A percentile compares a stretch with the other conserved stretches of the same genome.
Conservation (phyloP, 1,139 yeast species). For the Suhomyces bribrorum region DNA sequence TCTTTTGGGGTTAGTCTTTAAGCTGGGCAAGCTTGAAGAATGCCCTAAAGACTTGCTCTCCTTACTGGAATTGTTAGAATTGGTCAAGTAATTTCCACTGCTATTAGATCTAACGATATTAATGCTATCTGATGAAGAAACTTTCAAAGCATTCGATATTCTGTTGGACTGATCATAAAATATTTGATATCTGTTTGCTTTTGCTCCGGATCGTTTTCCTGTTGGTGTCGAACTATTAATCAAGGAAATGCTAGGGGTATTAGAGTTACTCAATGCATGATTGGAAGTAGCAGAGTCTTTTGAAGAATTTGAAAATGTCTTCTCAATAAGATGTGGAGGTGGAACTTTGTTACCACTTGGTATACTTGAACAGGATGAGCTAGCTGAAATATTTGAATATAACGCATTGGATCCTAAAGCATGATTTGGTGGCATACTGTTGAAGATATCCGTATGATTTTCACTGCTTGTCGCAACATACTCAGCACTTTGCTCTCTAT, state of each 20-base stretch:
- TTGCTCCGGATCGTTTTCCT: constrained; percentile 44
- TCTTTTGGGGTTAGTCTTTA: constrained; percentile 25
- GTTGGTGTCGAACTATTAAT: constrained; percentile 27
- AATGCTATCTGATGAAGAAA: constrained; percentile 47
- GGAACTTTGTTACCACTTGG: constrained; percentile 19
- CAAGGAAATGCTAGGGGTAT: constrained; percentile 8
- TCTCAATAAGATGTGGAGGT: constrained; percentile 29
- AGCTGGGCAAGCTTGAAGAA: constrained; percentile 43
- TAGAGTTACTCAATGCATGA: constrained; percentile 10
- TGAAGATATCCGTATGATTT: constrained; percentile 17
- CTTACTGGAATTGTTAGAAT: constrained; percentile 9
- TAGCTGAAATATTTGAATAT: constrained; percentile 35
- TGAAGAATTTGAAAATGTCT: constrained; percentile 37
- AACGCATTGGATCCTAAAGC: constrained; percentile 20
- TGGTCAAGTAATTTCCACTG: constrained; percentile 15
- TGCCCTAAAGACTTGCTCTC: constrained; percentile 34
- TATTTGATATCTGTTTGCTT: constrained; percentile 51
- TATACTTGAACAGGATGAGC: constrained; percentile 40
- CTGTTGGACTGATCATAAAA: constrained; percentile 51
- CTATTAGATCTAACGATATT: constrained; percentile 31
- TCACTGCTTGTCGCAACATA: constrained; percentile 9
- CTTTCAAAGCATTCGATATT: constrained; percentile 48
- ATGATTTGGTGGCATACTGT: constrained; percentile 25
- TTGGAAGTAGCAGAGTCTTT: constrained; percentile 26
- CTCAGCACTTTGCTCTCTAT: constrained; percentile 23